Percentiles rank a stretch among this genome's conserved stretches.
Evolutionary conservation across 805 yeast genomes (phyloP).

Genomic region (Groenewaldozyma salmanticensis): DNA sequence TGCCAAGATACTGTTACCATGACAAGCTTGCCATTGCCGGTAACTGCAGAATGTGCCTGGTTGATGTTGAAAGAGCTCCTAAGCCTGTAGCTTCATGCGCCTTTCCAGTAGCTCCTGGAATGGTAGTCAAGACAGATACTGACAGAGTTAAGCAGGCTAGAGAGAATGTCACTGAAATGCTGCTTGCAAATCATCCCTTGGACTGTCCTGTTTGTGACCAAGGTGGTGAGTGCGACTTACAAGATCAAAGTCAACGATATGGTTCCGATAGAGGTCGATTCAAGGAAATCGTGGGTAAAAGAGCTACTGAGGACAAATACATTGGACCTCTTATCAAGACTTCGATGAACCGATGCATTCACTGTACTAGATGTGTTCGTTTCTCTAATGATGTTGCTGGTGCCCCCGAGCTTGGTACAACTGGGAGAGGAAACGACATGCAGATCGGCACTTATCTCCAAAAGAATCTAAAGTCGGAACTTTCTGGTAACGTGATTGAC

Average conservation of each 20-base stretch:
- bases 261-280: constrained; percentile 85
- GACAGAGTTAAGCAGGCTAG: constrained; percentile 74
- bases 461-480: constrained; percentile 72
- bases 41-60: constrained; percentile 88
- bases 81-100: constrained; percentile 87
- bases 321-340: constrained; percentile 85
- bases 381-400: constrained; percentile 88
- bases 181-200: constrained; percentile 79
- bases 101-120: constrained; percentile 82
- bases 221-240: constrained; percentile 91
- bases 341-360: constrained; percentile 87
- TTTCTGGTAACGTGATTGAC: constrained; percentile 80
- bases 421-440: constrained; percentile 88
- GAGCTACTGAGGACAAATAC: constrained; percentile 86
- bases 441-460: constrained; percentile 86
- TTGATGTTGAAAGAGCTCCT: constrained; percentile 82
- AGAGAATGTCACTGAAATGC: constrained; percentile 85
- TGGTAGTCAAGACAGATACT: constrained; percentile 73
- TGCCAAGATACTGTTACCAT: constrained; percentile 87
- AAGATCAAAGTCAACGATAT: constrained; percentile 75
- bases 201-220: constrained; percentile 92
- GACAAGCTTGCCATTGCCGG: constrained; percentile 87
- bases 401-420: constrained; percentile 80
- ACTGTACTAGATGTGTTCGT: constrained; percentile 85
- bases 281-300: constrained; percentile 69